A percentile compares a stretch with the other conserved stretches of the same genome.
phyloP scores from a whole-genome alignment of 1,139 yeast species.

The Entelexis sorbosivorans region DNA sequence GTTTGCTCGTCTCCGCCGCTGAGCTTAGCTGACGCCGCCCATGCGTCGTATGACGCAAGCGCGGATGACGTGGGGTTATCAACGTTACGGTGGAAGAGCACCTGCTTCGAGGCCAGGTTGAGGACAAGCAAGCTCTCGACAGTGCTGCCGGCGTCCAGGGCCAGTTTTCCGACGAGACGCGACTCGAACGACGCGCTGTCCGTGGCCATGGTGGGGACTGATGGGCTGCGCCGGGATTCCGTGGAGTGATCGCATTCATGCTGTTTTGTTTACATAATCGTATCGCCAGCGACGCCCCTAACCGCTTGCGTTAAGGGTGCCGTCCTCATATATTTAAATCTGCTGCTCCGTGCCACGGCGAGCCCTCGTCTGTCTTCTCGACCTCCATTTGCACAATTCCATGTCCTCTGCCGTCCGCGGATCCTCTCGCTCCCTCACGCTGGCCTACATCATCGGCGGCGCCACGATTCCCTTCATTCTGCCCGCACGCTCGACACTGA shows the following conservation, averaged over 20 bases:
- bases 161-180: constrained; percentile 13
- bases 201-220: neutral
- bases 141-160: constrained; percentile 3
- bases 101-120: constrained; percentile 5
- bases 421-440: constrained; percentile 11
- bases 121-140: constrained; percentile 8
- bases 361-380: neutral
- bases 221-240: neutral
- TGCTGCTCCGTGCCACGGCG: neutral
- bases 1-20: neutral
- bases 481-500: constrained; percentile 22
- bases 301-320: neutral
- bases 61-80: constrained; percentile 8
- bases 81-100: constrained; percentile 9
- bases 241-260: constrained; percentile 5
- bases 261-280: constrained; percentile 13
- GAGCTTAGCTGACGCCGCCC: constrained; percentile 2
- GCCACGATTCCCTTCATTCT: constrained; percentile 22
- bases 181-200: neutral
- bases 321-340: neutral
- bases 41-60: constrained; percentile 1
- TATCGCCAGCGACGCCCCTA: constrained; percentile 6
- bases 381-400: neutral
- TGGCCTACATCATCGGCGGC: constrained; percentile 21
- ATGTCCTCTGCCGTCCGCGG: constrained; percentile 1